phyloP scores from a whole-genome alignment of 148 eudicot species.

The Fallopia convolvulus region DNA sequence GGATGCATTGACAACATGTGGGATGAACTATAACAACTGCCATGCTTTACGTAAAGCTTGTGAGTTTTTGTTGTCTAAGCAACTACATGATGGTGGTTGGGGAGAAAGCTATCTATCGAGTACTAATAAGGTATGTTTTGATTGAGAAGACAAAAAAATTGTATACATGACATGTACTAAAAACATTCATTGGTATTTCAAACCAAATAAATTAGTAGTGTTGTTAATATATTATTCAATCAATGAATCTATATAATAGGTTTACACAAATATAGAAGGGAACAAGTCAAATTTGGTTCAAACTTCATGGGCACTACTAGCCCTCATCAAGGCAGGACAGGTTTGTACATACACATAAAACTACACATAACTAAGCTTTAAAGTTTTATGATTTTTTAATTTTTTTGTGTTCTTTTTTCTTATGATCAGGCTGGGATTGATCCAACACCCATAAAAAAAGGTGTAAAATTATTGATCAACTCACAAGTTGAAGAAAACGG shows the following conservation, averaged over 20 bases:
- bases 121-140: constrained; percentile 32
- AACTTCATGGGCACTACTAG: constrained; percentile 66
- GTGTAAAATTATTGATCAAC: constrained; percentile 36
- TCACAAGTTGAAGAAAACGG: constrained; percentile 44
- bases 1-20: constrained; percentile 36
- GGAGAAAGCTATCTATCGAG: constrained; percentile 64
- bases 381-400: not conserved
- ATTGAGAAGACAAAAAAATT: too few relatives aligned
- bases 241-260: constrained; percentile 16
- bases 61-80: constrained; percentile 49
- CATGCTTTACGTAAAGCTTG: constrained; percentile 40
- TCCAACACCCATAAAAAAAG: constrained; percentile 41
- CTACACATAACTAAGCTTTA: not conserved
- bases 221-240: not conserved
- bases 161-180: too few relatives aligned
- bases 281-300: constrained; percentile 47
- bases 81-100: constrained; percentile 57
- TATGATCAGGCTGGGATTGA: constrained; percentile 38
- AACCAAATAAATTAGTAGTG: not conserved
- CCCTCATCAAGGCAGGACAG: constrained; percentile 63
- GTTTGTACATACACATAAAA: constrained; percentile 15
- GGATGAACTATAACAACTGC: constrained; percentile 31
- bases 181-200: not conserved
- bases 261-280: constrained; percentile 46
- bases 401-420: not conserved